Base-by-base conservation (phyloP, 139 green algal genomes). In the Picochlorum sp. region DNA sequence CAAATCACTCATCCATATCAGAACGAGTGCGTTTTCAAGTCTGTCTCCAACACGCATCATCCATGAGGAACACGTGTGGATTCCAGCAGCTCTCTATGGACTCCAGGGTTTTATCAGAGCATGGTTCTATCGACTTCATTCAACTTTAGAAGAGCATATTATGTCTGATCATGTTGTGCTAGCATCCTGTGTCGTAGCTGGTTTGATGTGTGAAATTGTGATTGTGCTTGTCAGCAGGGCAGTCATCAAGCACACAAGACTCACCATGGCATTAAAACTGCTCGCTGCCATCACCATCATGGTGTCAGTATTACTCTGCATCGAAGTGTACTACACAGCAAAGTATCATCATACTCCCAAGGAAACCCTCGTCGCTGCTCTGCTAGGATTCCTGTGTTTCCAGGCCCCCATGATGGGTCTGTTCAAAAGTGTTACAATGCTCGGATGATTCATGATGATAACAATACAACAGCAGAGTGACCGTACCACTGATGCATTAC, bases 101-200 rank as follows among this genome's bases (percentile, higher is more conserved):
- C 47, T 41, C 6, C 34, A 41, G 34, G 34, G 34, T 8, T 41
- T 41, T 41, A 41, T 41, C 6, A 41, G 34, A 2, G 34, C 34
- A 41, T 41, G 34, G 34, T 41, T 41, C 34, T 41, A 41, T 41
- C 34, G 34, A 41, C 34, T 41, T 11, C 34, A 41, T 41, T 41
- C 34, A 14, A 41, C 34, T 11, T 11, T 41, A 11, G 34, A 20
- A 31, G n/a, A 20, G 14, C 65, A 77, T 15, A 60, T 77, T 1
- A 77, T 77, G 71, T 67, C 51, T 1, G 71, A 77, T 45, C 71
- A 77, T 57, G 57, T 77, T n/a, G 59, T 77, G 21, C 50, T 77
- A 60, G 65, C 47, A 11, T 38, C 65, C 2, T 26, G 50, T 3
- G 59, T 70, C 38, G 28, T 70, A 16, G 65, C 45, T 23, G 71